Evolutionary conservation across 768 basidiomycete species (phyloP), one percentile per base, ranked within the genome.

Genomic region (Leccinum barrowsii): DNA sequence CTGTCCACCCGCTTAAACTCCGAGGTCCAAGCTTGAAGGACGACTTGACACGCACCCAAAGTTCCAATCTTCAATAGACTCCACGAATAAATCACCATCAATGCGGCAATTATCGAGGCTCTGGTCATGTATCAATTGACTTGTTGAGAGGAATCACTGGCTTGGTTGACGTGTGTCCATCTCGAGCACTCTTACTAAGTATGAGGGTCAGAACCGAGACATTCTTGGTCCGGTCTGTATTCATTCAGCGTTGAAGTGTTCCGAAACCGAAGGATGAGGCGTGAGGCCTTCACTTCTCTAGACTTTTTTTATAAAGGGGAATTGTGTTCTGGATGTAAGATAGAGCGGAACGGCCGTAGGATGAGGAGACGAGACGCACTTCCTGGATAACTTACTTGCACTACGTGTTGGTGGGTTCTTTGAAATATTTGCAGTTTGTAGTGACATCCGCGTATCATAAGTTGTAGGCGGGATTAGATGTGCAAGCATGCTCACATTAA

Each of bases 181-280:
- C 70, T 82, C 84, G 85, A n/a, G 82, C 82, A 12, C 77, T 71
- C 64, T 79, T 81, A 64, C 86, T 82, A 28, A 28, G 8, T 28
- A 44, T 75, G 66, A 7, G 81, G 80, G 61, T 84, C 79, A 63
- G 82, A 65, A 21, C 78, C 81, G 82, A 86, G 22, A 85, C 67
- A 56, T 79, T 75, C 46, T 77, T 69, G 7, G 78, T 81, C 75
- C 78, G 82, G 47, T 80, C 76, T 24, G 63, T 30, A 5, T 5
- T 30, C 22, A 19, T 35, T 50, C 26, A 35, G 26, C 4, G 12
- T 44, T 21, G 12, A 19, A 24, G 7, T 2, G 5, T 10, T 8
- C 46, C n/a, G 50, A 46, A 35, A 40, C 15, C 19, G 50, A 30
- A 35, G 35, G 21, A 52, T 49, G 11, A 11, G 15, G 22, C 34